These are phyloP conservation scores for Medicago lupulina DNA, from an alignment of 306 rosid species.

Conservation along the genomic window DNA sequence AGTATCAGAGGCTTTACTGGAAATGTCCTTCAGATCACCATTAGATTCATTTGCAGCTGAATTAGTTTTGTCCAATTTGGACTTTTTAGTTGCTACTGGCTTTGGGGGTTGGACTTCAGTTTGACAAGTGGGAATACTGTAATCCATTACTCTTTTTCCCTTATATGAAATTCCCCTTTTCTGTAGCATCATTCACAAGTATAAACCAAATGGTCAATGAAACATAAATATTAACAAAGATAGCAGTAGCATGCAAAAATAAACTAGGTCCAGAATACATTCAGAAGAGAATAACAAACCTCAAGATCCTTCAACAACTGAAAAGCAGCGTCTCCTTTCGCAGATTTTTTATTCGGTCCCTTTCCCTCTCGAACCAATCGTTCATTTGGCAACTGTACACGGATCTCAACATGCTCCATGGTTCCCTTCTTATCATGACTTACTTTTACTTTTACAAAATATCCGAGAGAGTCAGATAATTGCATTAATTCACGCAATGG, in stretches of 20 bases:
- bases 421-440: conserved; percentile 58
- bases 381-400: conserved; percentile 67
- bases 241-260: conserved; percentile 16
- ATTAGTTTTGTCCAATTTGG: conserved; percentile 42
- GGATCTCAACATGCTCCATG: conserved; percentile 58
- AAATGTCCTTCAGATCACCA: conserved; percentile 31
- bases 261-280: conserved; percentile 9
- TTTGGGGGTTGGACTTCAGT: conserved; percentile 37
- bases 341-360: conserved; percentile 60
- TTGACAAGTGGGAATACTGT: conserved; percentile 19
- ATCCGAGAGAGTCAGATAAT: conserved; percentile 78
- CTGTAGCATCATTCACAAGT: conserved; percentile 51
- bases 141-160: conserved; percentile 60
- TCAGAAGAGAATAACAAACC: conserved; percentile 58
- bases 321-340: conserved; percentile 88
- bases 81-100: conserved; percentile 38
- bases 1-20: conserved; percentile 42
- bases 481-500: conserved; percentile 72
- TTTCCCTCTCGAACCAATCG: conserved; percentile 60
- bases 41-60: conserved; percentile 24
- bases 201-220: conserved; percentile 14
- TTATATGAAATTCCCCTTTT: conserved; percentile 66
- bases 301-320: conserved; percentile 70
- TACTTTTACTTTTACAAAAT: conserved; percentile 65
- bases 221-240: conserved; percentile 15